Base-by-base conservation (phyloP, 106 monocot species). In the Dendrobium officinale region DNA sequence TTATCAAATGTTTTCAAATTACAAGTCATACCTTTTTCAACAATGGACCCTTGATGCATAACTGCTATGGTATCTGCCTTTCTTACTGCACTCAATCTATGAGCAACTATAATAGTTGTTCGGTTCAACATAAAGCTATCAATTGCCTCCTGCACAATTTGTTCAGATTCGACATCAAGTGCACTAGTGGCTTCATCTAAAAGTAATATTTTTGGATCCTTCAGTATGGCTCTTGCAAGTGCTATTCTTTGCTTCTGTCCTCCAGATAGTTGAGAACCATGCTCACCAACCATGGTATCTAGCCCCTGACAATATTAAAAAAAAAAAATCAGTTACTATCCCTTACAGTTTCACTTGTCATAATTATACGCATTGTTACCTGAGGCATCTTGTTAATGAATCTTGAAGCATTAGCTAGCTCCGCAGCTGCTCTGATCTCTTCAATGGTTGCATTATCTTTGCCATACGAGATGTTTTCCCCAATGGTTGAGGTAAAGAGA, bases 161-260 rank as follows among this genome's bases (percentile, higher is more conserved):
- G 47, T 77, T 77, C 77, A 15, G 77, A 77, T 55, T 77, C 77
- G 9, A 31, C 54, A 55, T 77, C 77, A 42, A 74, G 74, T 44
- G 74, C 74, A 74, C 74, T 74, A 17, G 74, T 74, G 43, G 74
- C 74, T 43, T 77, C 77, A 55, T 77, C 77, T 27, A 77, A 18
- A 3, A 77, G 27, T 77, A 77, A 77, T 22, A 77, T 54, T 51
- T 51, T 48, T 55, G 77, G 77, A n/a, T 77, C 77, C 54, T 77
- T 77, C 51, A 77, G 11, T 41, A 88, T 88, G 31, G 88, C 85
- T 55, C 88, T 83, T 17, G 88, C 88, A 78, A 88, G 83, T 72
- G 88, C 88, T 43, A 88, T 67, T 55, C 88, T 83, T 81, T 88
- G 88, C 80, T 88, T 88, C 67, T 88, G 88, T 15, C 88, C 88